Base-by-base conservation (phyloP, 257 asterid species). In the Penstemon newberryi region DNA sequence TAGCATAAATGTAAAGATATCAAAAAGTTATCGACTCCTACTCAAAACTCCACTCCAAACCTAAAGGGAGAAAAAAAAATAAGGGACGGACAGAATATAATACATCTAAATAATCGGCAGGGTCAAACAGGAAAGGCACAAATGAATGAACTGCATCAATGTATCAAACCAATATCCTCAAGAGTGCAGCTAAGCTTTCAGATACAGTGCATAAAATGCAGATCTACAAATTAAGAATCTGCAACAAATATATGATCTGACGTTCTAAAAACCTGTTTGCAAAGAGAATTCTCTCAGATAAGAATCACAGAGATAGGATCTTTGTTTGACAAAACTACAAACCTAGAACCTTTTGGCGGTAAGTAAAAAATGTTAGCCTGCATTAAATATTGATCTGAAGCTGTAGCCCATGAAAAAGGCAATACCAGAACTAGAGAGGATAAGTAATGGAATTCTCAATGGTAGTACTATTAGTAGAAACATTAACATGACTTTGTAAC, bases 211-310 rank as follows among this genome's bases (percentile, higher is more conserved):
- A 42, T 10, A 41, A 36, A 41, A 12, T n/a, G 39, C 54, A 62
- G 46, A 63, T 58, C 49, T 64, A 60, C 53, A 43, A 67, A 49
- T 15, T 46, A 55, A 49, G 41, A 11, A 60, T 53, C 69, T 15
- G 39, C 40, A 47, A 54, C 12, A 49, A 70, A 55, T n/a, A 46
- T 18, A 37, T 73, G 65, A 62, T 44, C 7, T 0, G 10, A 58
- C 8, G 60, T 49, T 49, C 15, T 49, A 8, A 3, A 49, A 49
- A 49, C 11, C 46, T 7, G 18, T 49, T 10, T 49, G 15, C 54
- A 49, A 49, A 12, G 4, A 10, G 1, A 4, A 49, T 49, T 6
- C 4, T 9, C 15, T 2, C 11, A 10, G n/a, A 49, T 5, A 10
- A 49, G 6, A 25, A 25, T 25, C 13, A 3, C 54, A 12, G 33